phyloP scores from a whole-genome alignment of 306 rosid species.

The Cajanus cajan region DNA sequence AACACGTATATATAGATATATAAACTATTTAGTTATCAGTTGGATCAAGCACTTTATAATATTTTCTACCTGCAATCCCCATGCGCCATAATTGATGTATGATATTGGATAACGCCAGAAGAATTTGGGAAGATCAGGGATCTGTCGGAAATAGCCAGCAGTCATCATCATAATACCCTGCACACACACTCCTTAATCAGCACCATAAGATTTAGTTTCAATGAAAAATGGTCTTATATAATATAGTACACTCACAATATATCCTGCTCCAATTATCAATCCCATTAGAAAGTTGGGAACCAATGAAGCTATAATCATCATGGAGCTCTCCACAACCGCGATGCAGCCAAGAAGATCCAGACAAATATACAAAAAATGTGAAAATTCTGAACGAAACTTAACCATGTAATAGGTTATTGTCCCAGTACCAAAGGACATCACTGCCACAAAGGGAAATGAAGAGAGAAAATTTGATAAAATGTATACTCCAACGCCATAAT shows the following conservation, averaged over 20 bases:
- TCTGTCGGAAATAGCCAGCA: constrained; percentile 67
- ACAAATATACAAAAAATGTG: constrained; percentile 48
- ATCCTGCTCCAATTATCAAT: constrained; percentile 83
- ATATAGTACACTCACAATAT: constrained; percentile 48
- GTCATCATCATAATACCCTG: constrained; percentile 97
- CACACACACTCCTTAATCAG: neutral
- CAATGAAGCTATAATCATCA: constrained; percentile 90
- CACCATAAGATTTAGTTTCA: neutral
- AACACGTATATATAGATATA: no score
- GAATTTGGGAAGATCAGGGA: constrained; percentile 70
- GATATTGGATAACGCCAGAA: constrained; percentile 90
- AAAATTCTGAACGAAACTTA: constrained; percentile 58
- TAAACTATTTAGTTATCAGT: no score
- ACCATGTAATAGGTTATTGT: constrained; percentile 79
- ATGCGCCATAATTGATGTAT: constrained; percentile 78
- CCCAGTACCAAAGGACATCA: constrained; percentile 69
- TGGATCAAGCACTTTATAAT: no score
- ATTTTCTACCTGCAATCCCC: constrained; percentile 96
- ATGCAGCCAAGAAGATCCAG: constrained; percentile 63
- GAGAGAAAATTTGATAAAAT: constrained; percentile 75
- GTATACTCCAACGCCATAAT: constrained; percentile 73
- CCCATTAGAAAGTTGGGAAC: constrained; percentile 97
- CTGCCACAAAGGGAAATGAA: constrained; percentile 73
- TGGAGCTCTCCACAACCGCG: constrained; percentile 80
- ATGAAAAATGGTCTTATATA: neutral